These are phyloP conservation scores for Cladosporium colombiae DNA, from an alignment of 2,329 filamentous ascomycete species.

Conservation along the genomic window DNA sequence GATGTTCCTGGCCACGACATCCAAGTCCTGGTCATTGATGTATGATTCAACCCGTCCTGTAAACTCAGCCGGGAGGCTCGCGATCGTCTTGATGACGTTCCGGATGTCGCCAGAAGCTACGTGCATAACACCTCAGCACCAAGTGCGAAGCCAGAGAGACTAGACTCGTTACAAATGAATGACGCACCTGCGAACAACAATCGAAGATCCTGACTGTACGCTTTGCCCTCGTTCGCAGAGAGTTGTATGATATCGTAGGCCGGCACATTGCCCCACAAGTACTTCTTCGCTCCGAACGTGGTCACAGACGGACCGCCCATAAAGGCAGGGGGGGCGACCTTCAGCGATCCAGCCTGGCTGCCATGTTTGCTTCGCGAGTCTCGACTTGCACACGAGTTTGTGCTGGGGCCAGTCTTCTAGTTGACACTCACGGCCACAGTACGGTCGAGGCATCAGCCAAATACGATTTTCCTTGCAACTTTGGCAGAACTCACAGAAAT, in stretches of 20 bases:
- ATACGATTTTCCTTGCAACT: background rate
- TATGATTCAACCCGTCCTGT: conserved; percentile 28
- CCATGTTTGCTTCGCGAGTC: background rate
- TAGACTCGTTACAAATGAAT: no score
- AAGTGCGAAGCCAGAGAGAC: rapidly evolving
- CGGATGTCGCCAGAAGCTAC: conserved; percentile 44
- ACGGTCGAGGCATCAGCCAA: background rate
- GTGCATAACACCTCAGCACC: background rate
- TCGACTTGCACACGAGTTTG: background rate
- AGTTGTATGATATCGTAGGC: conserved; percentile 44
- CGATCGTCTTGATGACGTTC: conserved; percentile 47
- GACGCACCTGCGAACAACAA: no score
- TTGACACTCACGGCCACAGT: background rate
- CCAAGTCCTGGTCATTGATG: conserved; percentile 46
- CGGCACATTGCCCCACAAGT: conserved; percentile 47
- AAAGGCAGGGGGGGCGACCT: background rate
- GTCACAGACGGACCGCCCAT: background rate
- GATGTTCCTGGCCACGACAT: conserved; percentile 37
- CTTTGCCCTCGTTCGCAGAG: conserved; percentile 34
- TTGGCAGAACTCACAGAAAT: background rate
- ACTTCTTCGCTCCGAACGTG: conserved; percentile 19
- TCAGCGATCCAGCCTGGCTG: background rate
- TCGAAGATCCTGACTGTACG: background rate
- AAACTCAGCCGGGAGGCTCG: conserved; percentile 37
- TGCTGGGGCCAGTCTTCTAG: background rate